These are phyloP conservation scores for Mycena floridula DNA, from an alignment of 768 basidiomycete genomes.

Conservation along the genomic window DNA sequence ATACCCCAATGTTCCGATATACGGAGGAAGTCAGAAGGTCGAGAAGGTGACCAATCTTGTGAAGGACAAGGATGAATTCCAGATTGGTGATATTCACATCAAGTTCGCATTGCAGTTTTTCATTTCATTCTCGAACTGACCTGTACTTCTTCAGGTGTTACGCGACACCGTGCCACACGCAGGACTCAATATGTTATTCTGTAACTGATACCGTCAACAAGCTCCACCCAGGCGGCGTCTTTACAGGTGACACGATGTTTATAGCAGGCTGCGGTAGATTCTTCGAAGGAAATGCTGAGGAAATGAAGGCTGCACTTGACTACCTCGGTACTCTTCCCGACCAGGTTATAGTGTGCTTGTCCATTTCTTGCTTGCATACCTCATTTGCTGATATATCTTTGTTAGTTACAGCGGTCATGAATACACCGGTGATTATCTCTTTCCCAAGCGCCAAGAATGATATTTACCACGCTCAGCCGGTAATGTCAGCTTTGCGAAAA, in stretches of 20 bases:
- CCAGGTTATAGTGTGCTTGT: constrained; percentile 73
- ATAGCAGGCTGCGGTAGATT: constrained; percentile 87
- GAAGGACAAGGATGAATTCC: constrained; percentile 78
- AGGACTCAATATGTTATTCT: constrained; percentile 92
- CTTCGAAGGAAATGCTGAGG: constrained; percentile 77
- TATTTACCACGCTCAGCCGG: too few relatives aligned
- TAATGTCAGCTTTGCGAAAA: constrained; percentile 65
- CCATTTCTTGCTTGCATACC: too few relatives aligned
- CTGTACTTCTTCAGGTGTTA: constrained; percentile 47
- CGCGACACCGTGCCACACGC: constrained; percentile 91
- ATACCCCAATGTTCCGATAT: constrained; percentile 49
- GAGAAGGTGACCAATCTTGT: constrained; percentile 66
- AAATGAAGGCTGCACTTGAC: constrained; percentile 75
- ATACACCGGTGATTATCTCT: too few relatives aligned
- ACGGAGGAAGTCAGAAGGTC: constrained; percentile 75
- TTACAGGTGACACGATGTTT: constrained; percentile 95
- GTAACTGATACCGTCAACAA: constrained; percentile 46
- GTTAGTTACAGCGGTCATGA: constrained; percentile 94
- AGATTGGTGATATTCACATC: constrained; percentile 59
- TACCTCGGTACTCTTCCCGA: constrained; percentile 73
- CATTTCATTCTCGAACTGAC: not conserved
- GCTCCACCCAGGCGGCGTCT: constrained; percentile 66
- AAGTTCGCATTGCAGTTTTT: too few relatives aligned
- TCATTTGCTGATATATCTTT: too few relatives aligned
- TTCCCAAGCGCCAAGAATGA: too few relatives aligned